Conservation (phyloP, 208 protist genomes). For the Strigomonas culicis region DNA sequence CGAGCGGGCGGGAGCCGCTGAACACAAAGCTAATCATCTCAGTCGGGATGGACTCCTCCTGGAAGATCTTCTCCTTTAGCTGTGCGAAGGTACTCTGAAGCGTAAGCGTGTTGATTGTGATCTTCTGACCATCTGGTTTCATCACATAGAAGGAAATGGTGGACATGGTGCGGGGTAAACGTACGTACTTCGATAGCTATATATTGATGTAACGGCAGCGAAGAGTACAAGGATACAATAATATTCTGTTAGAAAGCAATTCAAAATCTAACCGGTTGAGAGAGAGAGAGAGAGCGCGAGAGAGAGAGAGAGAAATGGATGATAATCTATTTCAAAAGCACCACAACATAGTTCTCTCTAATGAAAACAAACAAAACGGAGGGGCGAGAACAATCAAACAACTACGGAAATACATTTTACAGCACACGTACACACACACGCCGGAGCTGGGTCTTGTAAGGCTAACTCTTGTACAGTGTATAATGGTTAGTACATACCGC, state of each 20-base stretch:
- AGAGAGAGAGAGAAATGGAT: constrained; percentile 7
- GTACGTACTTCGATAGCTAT: no score
- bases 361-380: no score
- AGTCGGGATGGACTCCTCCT: constrained; percentile 71
- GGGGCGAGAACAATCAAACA: no score
- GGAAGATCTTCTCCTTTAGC: constrained; percentile 77
- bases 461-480: no score
- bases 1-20: constrained; percentile 63
- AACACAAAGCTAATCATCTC: constrained; percentile 84
- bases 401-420: no score
- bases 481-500: no score
- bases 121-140: constrained; percentile 55
- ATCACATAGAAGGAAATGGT: constrained; percentile 66
- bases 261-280: background rate
- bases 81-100: constrained; percentile 72
- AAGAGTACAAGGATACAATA: constrained; percentile 15
- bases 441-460: no score
- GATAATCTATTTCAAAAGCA: no score
- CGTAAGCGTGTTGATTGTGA: constrained; percentile 68
- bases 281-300: background rate
- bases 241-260: background rate
- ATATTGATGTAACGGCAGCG: constrained; percentile 6
- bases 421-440: no score
- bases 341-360: no score
- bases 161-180: no score